Conservation (phyloP, 106 monocot genomes). For the Dendrobium officinale region DNA sequence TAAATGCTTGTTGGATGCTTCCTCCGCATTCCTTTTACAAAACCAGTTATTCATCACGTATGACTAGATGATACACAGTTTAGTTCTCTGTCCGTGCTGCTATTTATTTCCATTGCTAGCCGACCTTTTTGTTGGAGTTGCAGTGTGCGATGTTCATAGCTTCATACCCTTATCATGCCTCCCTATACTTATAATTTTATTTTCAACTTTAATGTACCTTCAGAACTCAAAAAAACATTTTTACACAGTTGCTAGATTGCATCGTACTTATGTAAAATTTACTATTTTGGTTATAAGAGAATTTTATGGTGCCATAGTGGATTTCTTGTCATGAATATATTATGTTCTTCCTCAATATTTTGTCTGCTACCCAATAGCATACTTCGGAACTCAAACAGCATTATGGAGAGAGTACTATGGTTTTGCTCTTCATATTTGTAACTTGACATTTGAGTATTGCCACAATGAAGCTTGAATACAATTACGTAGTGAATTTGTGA, state of each 20-base stretch:
- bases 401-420: not conserved
- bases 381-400: not conserved
- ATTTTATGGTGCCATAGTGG: not conserved
- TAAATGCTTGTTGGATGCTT: not conserved
- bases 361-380: not conserved
- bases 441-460: not conserved
- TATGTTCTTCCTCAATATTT: not conserved
- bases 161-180: not conserved
- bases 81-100: not conserved
- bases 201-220: not conserved
- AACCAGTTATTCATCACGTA: not conserved
- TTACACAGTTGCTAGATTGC: not conserved
- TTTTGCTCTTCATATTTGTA: too few species aligned
- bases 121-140: not conserved
- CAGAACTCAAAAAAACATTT: not conserved
- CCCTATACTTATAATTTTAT: too few species aligned
- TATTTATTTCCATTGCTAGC: not conserved
- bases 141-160: not conserved
- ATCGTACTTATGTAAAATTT: too few species aligned
- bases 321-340: not conserved
- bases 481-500: not conserved
- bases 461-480: not conserved
- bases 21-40: not conserved
- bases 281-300: not conserved
- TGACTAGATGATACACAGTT: not conserved